Base-by-base conservation (phyloP, 2,329 filamentous ascomycete genomes). In the Fusarium illudens region DNA sequence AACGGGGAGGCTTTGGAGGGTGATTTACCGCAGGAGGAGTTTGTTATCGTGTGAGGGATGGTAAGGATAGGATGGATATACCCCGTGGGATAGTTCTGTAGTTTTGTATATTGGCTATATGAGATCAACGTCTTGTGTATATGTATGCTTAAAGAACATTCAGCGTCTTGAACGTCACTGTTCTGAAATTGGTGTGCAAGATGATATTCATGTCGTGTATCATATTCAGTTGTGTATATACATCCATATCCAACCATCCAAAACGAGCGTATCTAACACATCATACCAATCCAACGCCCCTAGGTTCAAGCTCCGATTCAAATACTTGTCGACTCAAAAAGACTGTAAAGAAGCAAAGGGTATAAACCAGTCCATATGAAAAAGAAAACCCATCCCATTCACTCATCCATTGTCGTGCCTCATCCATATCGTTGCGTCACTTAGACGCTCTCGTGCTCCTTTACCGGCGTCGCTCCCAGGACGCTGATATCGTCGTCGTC, bases 401-500 rank as follows among this genome's bases (percentile, higher is more conserved):
- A 27, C n/a, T 33, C 25, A 30, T 32, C 51, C 27, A 30, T 32
- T 15, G 7, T 42, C 34, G 4, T 39, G 8, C 12, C 27, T n/a
- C 27, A 13, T 17, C 27, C 17, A 29, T 19, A 15, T 13, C n/a
- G 10, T 13, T 19, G n/a, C n/a, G 11, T 39, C 42, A 12, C 20
- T 70, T 58, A 84, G 22, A 84, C 75, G 27, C 73, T 76, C 68
- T 84, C 82, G 6, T 73, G 73, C 4, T 77, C 79, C 33, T 77
- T 75, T 4, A 83, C 81, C 0, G 81, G 81, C 1, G 68, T 71
- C 6, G 73, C 75, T 4, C 75, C 75, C 17, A 81, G 62, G 9
- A 81, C 64, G 15, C 79, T 82, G 33, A 80, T 75, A 1, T 64
- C 75, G 12, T 82, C 79, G 3, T 71, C 73, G 0, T 67, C 73